Evolutionary conservation across 2,329 filamentous ascomycete species (phyloP).

Genomic region (Alternaria brassicicola): DNA sequence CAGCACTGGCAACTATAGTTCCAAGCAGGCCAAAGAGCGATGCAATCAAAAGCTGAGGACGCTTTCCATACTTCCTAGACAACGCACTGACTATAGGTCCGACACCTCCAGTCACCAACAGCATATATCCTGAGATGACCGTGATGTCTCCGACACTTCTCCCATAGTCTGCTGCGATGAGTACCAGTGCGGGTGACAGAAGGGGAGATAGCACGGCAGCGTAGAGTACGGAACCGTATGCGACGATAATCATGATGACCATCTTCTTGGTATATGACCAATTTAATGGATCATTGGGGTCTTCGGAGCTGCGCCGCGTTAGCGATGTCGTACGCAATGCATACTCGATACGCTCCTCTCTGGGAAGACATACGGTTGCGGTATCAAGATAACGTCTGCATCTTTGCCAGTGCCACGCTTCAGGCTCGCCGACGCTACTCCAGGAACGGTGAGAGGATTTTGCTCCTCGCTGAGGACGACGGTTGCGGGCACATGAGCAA

Average conservation of each 20-base stretch:
- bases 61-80: slow-evolving; percentile 44
- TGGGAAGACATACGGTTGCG: slow-evolving; percentile 37
- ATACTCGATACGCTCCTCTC: slow-evolving; percentile 27
- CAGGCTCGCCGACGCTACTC: slow-evolving; percentile 27
- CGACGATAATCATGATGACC: slow-evolving; percentile 41
- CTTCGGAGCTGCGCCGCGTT: slow-evolving; percentile 44
- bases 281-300: slow-evolving; percentile 48
- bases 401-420: slow-evolving; percentile 44
- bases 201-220: slow-evolving; percentile 43
- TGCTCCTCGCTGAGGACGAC: slow-evolving; percentile 40
- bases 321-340: slow-evolving; percentile 36
- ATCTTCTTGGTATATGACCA: slow-evolving; percentile 44
- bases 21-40: slow-evolving; percentile 40
- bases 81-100: slow-evolving; percentile 43
- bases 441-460: slow-evolving; percentile 3
- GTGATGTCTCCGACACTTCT: slow-evolving; percentile 41
- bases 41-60: slow-evolving; percentile 40
- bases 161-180: slow-evolving; percentile 40
- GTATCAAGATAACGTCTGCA: slow-evolving; percentile 42
- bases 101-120: slow-evolving; percentile 43
- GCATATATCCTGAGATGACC: slow-evolving; percentile 47
- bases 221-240: slow-evolving; percentile 43
- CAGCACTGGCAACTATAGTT: slow-evolving; percentile 36
- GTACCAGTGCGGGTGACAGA: slow-evolving; percentile 44
- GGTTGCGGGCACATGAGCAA: slow-evolving; percentile 44